phyloP scores from a whole-genome alignment of 2,329 filamentous ascomycete genomes.

The Monascus ruber region DNA sequence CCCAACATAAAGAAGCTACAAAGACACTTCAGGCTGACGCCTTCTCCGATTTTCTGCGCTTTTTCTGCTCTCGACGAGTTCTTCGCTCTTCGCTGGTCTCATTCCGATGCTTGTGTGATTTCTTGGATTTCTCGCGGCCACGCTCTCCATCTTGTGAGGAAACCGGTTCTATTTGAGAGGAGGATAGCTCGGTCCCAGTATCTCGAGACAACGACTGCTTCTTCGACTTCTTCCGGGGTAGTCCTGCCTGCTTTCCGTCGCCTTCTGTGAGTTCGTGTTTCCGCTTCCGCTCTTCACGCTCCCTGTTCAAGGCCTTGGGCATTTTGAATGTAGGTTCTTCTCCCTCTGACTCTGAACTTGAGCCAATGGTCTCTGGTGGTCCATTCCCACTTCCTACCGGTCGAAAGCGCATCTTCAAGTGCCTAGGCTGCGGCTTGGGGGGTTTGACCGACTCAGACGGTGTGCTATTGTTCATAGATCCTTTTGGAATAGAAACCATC shows the following conservation, averaged over 20 bases:
- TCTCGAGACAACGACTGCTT: slow-evolving; percentile 20
- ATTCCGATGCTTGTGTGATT: slow-evolving; percentile 24
- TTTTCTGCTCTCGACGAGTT: slow-evolving; percentile 23
- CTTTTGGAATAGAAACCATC: slow-evolving; percentile 21
- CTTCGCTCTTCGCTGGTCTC: slow-evolving; percentile 22
- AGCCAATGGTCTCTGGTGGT: slow-evolving; percentile 23
- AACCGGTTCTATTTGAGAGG: slow-evolving; percentile 6
- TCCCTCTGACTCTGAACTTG: slow-evolving; percentile 26
- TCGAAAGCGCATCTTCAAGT: slow-evolving; percentile 35
- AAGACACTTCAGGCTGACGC: too few species aligned
- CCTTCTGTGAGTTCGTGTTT: slow-evolving; percentile 24
- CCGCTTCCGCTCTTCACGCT: slow-evolving; percentile 25
- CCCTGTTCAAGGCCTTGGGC: slow-evolving; percentile 12
- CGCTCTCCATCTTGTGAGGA: slow-evolving; percentile 11
- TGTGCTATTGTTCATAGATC: slow-evolving; percentile 12
- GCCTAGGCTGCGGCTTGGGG: slow-evolving; percentile 29
- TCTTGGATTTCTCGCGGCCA: slow-evolving; percentile 19
- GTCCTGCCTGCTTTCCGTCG: slow-evolving; percentile 12
- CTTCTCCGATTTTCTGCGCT: slow-evolving; percentile 21
- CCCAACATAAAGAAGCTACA: too few species aligned
- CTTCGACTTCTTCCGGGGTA: slow-evolving; percentile 31
- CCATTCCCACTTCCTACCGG: slow-evolving; percentile 28
- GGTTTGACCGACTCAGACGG: slow-evolving; percentile 22
- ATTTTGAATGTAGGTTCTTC: slow-evolving; percentile 23
- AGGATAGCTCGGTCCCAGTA: slow-evolving; percentile 1